A percentile compares a stretch with the other conserved stretches of the same genome.
phyloP scores from a whole-genome alignment of 2,329 filamentous ascomycete species.

The Mollisia scopiformis region DNA sequence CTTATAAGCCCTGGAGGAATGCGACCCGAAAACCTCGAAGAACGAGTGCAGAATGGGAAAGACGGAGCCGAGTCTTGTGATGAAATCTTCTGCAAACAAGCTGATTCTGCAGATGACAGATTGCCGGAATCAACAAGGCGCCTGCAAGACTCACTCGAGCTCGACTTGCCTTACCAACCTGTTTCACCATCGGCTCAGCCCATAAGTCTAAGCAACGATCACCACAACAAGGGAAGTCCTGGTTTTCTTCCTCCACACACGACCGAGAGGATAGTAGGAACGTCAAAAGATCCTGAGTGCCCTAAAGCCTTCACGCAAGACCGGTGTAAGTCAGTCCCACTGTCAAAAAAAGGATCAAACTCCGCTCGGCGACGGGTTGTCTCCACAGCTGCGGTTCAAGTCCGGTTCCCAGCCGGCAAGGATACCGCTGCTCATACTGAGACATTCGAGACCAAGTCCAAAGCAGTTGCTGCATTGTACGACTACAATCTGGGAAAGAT shows the following conservation, averaged over 20 bases:
- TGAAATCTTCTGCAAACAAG: too few relatives aligned
- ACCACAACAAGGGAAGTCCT: background rate
- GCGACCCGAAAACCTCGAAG: too few relatives aligned
- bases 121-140: background rate
- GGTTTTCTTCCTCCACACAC: background rate
- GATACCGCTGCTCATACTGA: slow-evolving; percentile 8
- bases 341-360: background rate
- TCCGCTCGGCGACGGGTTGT: background rate
- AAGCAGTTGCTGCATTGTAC: slow-evolving; percentile 23
- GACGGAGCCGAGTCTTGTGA: too few relatives aligned
- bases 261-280: slow-evolving; percentile 11
- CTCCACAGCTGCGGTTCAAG: background rate
- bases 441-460: slow-evolving; percentile 15
- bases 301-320: background rate
- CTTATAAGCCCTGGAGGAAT: too few relatives aligned
- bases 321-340: too few relatives aligned
- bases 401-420: slow-evolving; percentile 23
- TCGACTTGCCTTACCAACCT: background rate
- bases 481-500: slow-evolving; percentile 21
- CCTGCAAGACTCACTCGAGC: background rate
- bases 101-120: too few relatives aligned
- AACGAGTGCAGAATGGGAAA: background rate
- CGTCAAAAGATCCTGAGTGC: slow-evolving; percentile 12
- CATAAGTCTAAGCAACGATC: background rate
- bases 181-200: background rate